Conservation (phyloP, 2,329 filamentous ascomycete genomes). For the Colletotrichum godetiae region DNA sequence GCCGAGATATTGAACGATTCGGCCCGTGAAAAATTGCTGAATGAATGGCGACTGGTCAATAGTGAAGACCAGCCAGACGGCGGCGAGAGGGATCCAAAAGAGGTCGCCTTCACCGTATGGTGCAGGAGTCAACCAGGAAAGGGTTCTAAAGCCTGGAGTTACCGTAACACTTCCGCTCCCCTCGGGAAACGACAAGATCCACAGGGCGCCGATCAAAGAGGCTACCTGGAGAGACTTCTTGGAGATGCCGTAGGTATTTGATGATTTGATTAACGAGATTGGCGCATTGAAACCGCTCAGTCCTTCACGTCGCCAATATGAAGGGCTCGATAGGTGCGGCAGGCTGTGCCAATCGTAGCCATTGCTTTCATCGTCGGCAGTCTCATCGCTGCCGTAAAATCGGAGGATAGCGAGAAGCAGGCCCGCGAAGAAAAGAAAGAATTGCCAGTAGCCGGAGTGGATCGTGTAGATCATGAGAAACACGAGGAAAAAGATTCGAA, state of each 20-base stretch:
- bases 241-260: neutral
- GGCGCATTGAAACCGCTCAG: neutral
- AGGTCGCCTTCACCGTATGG: neutral
- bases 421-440: conserved; percentile 20
- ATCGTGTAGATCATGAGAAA: conserved; percentile 55
- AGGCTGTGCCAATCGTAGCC: neutral
- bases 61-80: neutral
- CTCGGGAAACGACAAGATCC: neutral
- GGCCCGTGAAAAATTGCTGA: neutral
- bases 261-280: neutral
- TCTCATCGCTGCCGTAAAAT: neutral
- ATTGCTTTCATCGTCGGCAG: neutral
- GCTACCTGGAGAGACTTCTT: neutral
- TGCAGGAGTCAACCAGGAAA: neutral
- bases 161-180: neutral
- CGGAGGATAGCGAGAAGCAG: neutral
- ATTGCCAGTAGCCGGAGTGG: conserved; percentile 1
- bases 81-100: neutral
- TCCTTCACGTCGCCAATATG: neutral
- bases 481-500: conserved; percentile 52
- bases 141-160: neutral
- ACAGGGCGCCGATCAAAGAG: neutral
- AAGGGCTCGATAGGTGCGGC: neutral
- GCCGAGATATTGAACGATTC: neutral
- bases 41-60: neutral